Percentiles rank a stretch among this genome's conserved stretches.
phyloP scores from a whole-genome alignment of 2,329 filamentous ascomycete species.

The Nigrospora sphaerica region DNA sequence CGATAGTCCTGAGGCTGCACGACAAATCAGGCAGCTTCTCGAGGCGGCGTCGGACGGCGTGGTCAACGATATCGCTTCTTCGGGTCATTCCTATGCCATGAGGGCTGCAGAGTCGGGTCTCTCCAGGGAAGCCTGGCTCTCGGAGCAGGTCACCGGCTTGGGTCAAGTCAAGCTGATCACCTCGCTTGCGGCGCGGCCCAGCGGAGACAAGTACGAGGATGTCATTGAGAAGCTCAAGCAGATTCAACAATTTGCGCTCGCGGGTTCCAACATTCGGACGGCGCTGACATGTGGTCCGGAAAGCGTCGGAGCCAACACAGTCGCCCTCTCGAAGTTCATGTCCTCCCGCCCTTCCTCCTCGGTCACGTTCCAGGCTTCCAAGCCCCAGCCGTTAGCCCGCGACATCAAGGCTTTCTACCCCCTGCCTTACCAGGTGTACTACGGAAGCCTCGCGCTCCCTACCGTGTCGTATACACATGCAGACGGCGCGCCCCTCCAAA shows the following conservation, averaged over 20 bases:
- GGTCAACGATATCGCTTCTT: conserved; percentile 84
- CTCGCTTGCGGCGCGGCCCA: conserved; percentile 64
- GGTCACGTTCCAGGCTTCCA: conserved; percentile 26
- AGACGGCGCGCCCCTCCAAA: conserved; percentile 72
- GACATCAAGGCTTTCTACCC: conserved; percentile 81
- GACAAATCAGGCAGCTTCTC: conserved; percentile 78
- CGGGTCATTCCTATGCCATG: conserved; percentile 81
- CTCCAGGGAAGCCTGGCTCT: conserved; percentile 62
- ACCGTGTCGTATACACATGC: conserved; percentile 77
- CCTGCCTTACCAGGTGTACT: conserved; percentile 95
- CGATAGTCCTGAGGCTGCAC: conserved; percentile 70
- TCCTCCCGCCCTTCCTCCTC: conserved; percentile 42
- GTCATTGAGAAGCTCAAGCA: conserved; percentile 77
- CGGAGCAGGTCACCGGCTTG: conserved; percentile 84
- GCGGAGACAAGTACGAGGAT: conserved; percentile 62
- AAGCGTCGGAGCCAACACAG: conserved; percentile 62
- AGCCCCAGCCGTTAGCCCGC: conserved; percentile 27
- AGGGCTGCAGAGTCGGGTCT: conserved; percentile 77
- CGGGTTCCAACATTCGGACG: conserved; percentile 62
- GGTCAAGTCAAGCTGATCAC: conserved; percentile 83
- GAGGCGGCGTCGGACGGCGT: conserved; percentile 84
- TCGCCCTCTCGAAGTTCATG: conserved; percentile 66
- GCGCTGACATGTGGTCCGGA: conserved; percentile 81
- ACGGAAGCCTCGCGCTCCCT: conserved; percentile 74
- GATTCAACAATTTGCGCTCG: conserved; percentile 74